Evolutionary conservation across 1,284 basidiomycete species (phyloP).

Genomic region (Nidula niveotomentosa): DNA sequence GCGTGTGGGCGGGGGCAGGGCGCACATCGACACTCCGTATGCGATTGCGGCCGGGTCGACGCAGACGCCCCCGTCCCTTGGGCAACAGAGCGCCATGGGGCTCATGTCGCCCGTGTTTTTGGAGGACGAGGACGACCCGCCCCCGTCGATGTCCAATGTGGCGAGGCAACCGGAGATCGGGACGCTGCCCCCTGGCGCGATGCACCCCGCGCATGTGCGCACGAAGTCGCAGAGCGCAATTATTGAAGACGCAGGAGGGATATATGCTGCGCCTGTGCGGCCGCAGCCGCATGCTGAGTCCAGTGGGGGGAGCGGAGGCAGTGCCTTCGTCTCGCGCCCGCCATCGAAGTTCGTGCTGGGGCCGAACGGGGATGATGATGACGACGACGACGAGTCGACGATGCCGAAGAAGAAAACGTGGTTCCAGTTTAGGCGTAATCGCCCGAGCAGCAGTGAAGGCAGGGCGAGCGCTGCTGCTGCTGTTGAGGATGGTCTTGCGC

Average conservation of each 20-base stretch:
- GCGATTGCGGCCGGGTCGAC: slow-evolving; percentile 61
- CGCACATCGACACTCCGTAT: slow-evolving; percentile 77
- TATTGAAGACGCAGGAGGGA: slow-evolving; percentile 54
- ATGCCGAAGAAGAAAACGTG: slow-evolving; percentile 62
- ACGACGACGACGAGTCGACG: slow-evolving; percentile 33
- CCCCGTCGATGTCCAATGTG: slow-evolving; percentile 53
- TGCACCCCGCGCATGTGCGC: slow-evolving; percentile 66
- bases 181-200: slow-evolving; percentile 59
- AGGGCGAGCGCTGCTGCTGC: slow-evolving; percentile 14
- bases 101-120: slow-evolving; percentile 16
- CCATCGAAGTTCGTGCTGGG: slow-evolving; percentile 8
- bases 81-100: slow-evolving; percentile 33
- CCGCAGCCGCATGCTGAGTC: background rate
- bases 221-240: slow-evolving; percentile 82
- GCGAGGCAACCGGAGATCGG: slow-evolving; percentile 37
- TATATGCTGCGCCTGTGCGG: slow-evolving; percentile 11
- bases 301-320: background rate
- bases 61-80: slow-evolving; percentile 66
- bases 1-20: slow-evolving; percentile 75
- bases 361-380: slow-evolving; percentile 23
- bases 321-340: background rate
- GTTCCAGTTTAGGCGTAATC: slow-evolving; percentile 60
- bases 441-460: slow-evolving; percentile 63
- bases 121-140: slow-evolving; percentile 45
- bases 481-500: slow-evolving; percentile 10